Percentiles rank a stretch among this genome's conserved stretches.
phyloP scores from a whole-genome alignment of 2,329 filamentous ascomycete genomes.

The Beauveria caledonica region DNA sequence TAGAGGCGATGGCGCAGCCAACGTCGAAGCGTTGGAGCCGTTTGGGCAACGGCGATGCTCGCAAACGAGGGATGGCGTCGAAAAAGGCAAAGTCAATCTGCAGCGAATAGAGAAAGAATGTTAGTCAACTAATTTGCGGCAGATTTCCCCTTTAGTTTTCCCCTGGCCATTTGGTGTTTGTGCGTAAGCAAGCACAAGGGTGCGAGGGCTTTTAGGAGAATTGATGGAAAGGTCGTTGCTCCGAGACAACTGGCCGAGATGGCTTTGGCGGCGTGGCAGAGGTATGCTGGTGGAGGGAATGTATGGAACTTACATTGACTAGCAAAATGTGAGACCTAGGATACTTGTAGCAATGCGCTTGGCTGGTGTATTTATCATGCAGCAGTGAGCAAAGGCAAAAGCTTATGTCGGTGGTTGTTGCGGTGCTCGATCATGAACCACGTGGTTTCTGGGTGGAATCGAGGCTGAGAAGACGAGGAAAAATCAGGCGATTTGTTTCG shows the following conservation, averaged over 20 bases:
- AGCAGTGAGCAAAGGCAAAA: background rate
- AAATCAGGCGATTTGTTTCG: background rate
- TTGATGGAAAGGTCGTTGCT: background rate
- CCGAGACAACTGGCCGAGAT: constrained; percentile 9
- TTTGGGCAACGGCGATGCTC: background rate
- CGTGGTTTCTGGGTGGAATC: background rate
- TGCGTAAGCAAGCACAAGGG: background rate
- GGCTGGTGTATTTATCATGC: background rate
- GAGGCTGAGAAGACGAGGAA: background rate
- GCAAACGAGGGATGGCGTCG: background rate
- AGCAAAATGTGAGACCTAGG: background rate
- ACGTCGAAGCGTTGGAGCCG: constrained; percentile 8
- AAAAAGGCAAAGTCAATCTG: background rate
- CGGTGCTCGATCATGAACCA: background rate
- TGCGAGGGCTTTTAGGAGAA: background rate
- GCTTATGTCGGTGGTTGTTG: background rate
- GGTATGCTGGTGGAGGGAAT: constrained; percentile 6
- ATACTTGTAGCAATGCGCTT: background rate
- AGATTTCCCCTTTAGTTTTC: background rate
- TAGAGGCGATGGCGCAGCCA: background rate
- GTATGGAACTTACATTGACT: constrained; percentile 9
- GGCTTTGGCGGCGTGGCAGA: background rate
- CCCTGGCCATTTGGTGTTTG: background rate
- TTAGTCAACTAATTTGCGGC: background rate
- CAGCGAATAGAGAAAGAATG: background rate